Conservation (phyloP, 176 grass and related monocot genomes). For the Metroxylon sagu region DNA sequence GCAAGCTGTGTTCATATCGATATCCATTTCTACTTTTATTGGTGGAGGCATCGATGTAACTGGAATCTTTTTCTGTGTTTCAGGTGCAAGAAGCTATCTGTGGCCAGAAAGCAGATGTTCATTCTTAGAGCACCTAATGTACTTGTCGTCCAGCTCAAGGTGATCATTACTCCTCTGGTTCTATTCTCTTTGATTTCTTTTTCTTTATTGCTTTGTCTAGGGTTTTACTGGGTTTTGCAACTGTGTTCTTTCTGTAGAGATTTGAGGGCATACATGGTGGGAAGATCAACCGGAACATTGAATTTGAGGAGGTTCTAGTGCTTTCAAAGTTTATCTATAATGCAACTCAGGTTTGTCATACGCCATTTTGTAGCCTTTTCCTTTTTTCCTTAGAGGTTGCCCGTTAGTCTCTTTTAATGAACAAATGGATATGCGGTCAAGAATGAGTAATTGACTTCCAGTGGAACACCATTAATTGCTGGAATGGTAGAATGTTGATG, state of each 20-base stretch:
- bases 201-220: not conserved
- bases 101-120: constrained; percentile 92
- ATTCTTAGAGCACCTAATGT: constrained; percentile 80
- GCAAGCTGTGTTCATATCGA: not conserved
- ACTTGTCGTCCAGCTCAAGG: constrained; percentile 97
- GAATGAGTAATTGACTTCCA: too few species aligned
- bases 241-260: constrained; percentile 43
- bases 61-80: not conserved
- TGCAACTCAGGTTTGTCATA: constrained; percentile 53
- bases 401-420: too few species aligned
- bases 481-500: too few species aligned
- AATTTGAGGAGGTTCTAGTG: constrained; percentile 70
- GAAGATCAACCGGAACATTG: constrained; percentile 86
- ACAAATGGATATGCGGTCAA: too few species aligned
- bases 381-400: too few species aligned
- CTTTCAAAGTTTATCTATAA: constrained; percentile 86
- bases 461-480: too few species aligned
- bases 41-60: too few species aligned
- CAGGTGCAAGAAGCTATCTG: constrained; percentile 91
- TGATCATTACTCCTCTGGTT: constrained; percentile 16
- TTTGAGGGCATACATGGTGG: constrained; percentile 88
- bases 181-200: constrained; percentile 9
- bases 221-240: constrained; percentile 3
- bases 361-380: too few species aligned
- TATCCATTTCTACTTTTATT: too few species aligned